These are phyloP conservation scores for Malassezia yamatoensis DNA, from an alignment of 1,284 basidiomycete genomes.

Conservation along the genomic window DNA sequence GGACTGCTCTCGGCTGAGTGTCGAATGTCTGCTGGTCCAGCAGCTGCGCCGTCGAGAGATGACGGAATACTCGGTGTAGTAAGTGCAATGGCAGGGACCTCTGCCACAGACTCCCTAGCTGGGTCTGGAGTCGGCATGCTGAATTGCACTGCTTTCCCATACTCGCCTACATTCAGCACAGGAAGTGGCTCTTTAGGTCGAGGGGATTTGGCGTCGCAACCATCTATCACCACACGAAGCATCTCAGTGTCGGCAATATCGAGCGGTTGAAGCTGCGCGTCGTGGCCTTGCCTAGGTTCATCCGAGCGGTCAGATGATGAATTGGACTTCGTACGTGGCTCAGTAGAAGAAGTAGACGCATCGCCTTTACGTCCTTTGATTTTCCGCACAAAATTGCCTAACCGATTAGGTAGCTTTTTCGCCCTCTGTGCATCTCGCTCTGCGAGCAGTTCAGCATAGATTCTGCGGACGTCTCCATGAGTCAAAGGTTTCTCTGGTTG, in stretches of 20 bases:
- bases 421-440: not conserved
- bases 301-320: no score
- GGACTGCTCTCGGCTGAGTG: not conserved
- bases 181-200: not conserved
- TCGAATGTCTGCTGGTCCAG: not conserved
- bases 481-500: not conserved
- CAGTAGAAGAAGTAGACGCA: no score
- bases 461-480: slow-evolving; percentile 9
- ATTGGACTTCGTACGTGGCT: no score
- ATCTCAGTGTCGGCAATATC: slow-evolving; percentile 1
- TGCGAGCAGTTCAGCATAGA: slow-evolving; percentile 3
- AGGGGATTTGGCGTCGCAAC: not conserved
- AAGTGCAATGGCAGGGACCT: not conserved
- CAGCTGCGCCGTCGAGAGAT: not conserved
- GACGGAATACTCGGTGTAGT: not conserved
- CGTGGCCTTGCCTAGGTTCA: no score
- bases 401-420: not conserved
- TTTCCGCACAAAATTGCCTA: slow-evolving; percentile 4
- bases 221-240: not conserved
- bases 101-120: not conserved
- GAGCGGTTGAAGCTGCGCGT: not conserved
- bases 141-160: not conserved
- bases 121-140: not conserved
- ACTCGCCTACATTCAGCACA: not conserved
- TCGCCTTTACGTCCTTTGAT: not conserved